Percentiles rank a stretch among this genome's conserved stretches.
phyloP scores from a whole-genome alignment of 2,329 filamentous ascomycete genomes.

The Monilinia aucupariae region DNA sequence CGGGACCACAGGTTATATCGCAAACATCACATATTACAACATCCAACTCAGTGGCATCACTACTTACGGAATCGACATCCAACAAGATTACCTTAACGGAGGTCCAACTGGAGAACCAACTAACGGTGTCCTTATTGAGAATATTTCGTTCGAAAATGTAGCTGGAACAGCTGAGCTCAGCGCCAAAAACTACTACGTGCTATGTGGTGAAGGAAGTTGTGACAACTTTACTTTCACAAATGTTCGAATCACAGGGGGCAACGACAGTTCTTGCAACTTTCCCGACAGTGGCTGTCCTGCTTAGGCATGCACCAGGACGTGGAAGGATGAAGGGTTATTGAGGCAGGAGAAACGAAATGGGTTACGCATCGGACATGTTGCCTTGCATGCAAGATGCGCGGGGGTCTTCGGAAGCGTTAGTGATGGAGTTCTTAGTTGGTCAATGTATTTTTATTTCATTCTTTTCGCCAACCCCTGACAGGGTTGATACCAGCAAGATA shows the following conservation, averaged over 20 bases:
- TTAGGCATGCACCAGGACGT: not conserved
- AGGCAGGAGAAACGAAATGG: not conserved
- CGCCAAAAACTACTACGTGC: constrained; percentile 37
- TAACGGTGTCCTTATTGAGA: constrained; percentile 38
- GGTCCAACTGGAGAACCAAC: constrained; percentile 38
- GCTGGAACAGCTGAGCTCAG: constrained; percentile 32
- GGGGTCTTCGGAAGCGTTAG: not conserved
- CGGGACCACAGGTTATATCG: constrained; percentile 38
- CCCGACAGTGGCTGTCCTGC: constrained; percentile 30
- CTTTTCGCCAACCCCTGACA: too few species aligned
- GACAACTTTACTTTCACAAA: constrained; percentile 36
- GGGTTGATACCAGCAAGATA: too few species aligned
- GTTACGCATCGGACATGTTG: not conserved
- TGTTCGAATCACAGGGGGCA: constrained; percentile 33
- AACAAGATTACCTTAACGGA: constrained; percentile 49
- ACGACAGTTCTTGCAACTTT: constrained; percentile 31
- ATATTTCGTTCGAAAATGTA: constrained; percentile 37
- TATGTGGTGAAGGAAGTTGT: constrained; percentile 40
- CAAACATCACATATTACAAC: constrained; percentile 43
- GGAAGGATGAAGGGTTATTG: not conserved
- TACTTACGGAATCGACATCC: constrained; percentile 46
- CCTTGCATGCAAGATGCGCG: not conserved
- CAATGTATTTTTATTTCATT: too few species aligned
- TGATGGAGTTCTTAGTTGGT: too few species aligned
- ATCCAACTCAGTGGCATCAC: constrained; percentile 42